phyloP scores from a whole-genome alignment of 352 stramenopile genomes.

The Nothophytophthora sp. region DNA sequence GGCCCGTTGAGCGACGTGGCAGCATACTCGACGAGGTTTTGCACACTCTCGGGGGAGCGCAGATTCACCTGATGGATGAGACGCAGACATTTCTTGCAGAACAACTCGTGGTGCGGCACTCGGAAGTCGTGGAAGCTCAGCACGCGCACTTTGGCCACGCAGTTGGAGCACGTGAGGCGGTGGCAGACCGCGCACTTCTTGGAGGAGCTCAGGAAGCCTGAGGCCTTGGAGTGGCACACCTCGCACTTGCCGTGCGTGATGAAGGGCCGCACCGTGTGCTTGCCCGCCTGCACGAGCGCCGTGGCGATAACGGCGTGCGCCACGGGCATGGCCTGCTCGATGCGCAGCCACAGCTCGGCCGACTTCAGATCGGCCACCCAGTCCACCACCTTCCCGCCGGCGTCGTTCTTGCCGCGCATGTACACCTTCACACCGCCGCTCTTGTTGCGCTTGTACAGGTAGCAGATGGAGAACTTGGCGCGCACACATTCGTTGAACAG shows the following conservation, averaged over 20 bases:
- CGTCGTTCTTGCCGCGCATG: constrained; percentile 76
- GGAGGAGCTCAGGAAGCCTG: constrained; percentile 51
- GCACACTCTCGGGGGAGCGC: constrained; percentile 44
- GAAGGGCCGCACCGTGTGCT: constrained; percentile 24
- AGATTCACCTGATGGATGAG: constrained; percentile 64
- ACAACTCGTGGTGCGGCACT: constrained; percentile 43
- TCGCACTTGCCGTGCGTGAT: constrained; percentile 53
- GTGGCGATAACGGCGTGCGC: constrained; percentile 62
- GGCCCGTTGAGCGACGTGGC: constrained; percentile 29
- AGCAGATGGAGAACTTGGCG: constrained; percentile 71
- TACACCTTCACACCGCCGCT: constrained; percentile 75
- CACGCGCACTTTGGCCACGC: constrained; percentile 63
- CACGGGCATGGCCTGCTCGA: constrained; percentile 50
- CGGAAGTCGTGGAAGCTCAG: constrained; percentile 65
- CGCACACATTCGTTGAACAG: constrained; percentile 67
- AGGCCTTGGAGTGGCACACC: constrained; percentile 61
- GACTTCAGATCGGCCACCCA: constrained; percentile 77
- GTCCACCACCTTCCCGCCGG: constrained; percentile 68
- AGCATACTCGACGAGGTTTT: constrained; percentile 45
- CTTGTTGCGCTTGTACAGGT: constrained; percentile 77
- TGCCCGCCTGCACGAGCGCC: constrained; percentile 54
- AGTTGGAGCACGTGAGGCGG: constrained; percentile 60
- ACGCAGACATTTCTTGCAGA: constrained; percentile 74
- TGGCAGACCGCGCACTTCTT: constrained; percentile 71
- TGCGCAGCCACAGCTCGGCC: constrained; percentile 69